Conservation (phyloP, 2,329 filamentous ascomycete species). For the Neonectria neomacrospora region DNA sequence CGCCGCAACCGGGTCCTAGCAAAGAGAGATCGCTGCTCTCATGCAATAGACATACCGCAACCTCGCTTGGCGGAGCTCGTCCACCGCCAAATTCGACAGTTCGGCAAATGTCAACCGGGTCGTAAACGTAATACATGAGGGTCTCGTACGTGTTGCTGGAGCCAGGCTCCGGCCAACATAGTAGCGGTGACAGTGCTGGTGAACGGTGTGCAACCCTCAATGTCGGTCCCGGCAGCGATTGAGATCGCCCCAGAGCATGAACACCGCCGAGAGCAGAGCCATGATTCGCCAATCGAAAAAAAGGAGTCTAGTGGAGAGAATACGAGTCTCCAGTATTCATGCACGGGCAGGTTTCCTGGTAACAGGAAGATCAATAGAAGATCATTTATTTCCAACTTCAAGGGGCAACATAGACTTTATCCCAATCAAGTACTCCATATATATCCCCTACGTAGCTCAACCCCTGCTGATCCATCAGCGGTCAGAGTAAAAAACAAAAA, state of each 20-base stretch:
- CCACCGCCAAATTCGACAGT: neutral
- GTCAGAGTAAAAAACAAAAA: no score
- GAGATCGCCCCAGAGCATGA: neutral
- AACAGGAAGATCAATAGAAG: neutral
- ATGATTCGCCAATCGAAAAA: neutral
- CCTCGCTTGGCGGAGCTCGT: neutral
- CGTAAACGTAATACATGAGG: neutral
- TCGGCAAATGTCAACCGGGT: neutral
- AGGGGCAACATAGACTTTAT: neutral
- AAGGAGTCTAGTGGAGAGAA: neutral
- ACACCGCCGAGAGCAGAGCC: neutral
- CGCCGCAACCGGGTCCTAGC: neutral
- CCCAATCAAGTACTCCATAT: neutral
- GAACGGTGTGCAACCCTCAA: neutral
- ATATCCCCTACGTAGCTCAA: neutral
- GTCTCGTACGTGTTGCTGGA: neutral
- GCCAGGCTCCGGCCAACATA: neutral
- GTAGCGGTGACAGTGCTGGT: neutral
- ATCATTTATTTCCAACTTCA: neutral
- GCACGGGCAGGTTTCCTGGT: neutral
- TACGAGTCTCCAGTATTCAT: neutral
- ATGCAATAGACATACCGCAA: neutral
- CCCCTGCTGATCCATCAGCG: neutral
- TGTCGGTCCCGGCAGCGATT: neutral
- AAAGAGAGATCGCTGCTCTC: neutral